Percentiles rank a stretch among this genome's conserved stretches.
phyloP scores from a whole-genome alignment of 2,329 filamentous ascomycete species.

The Shiraia sp. region DNA sequence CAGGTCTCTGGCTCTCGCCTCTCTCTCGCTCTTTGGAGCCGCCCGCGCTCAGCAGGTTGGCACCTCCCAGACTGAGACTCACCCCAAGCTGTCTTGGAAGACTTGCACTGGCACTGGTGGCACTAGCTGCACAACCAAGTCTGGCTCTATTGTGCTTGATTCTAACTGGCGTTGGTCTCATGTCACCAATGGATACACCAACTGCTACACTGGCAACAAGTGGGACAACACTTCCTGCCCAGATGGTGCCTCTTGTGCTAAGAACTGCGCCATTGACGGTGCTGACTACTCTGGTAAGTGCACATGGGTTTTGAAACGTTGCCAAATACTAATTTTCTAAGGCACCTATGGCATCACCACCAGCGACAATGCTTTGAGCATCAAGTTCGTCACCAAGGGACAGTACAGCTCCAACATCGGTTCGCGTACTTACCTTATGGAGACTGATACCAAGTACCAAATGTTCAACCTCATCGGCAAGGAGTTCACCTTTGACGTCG shows the following conservation, averaged over 20 bases:
- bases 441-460: conserved; percentile 46
- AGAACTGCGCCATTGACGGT: conserved; percentile 49
- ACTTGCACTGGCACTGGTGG: conserved; percentile 46
- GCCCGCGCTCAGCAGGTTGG: conserved; percentile 49
- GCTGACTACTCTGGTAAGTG: conserved; percentile 46
- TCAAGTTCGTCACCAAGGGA: conserved; percentile 62
- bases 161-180: conserved; percentile 58
- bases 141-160: conserved; percentile 47
- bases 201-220: conserved; percentile 54
- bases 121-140: conserved; percentile 44
- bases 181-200: conserved; percentile 49
- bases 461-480: conserved; percentile 48
- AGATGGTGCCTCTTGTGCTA: conserved; percentile 43
- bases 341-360: conserved; percentile 56
- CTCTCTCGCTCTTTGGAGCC: conserved; percentile 46
- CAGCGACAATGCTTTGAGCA: conserved; percentile 55
- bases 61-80: conserved; percentile 45
- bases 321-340: conserved; percentile 8
- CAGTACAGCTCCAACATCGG: conserved; percentile 48
- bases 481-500: conserved; percentile 49
- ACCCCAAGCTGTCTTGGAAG: conserved; percentile 47
- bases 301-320: no score
- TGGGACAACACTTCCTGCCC: conserved; percentile 49
- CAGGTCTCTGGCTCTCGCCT: conserved; percentile 45
- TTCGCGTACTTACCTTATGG: conserved; percentile 50